Base-by-base conservation (phyloP, 352 stramenopile species). In the Pythium brachiatum region DNA sequence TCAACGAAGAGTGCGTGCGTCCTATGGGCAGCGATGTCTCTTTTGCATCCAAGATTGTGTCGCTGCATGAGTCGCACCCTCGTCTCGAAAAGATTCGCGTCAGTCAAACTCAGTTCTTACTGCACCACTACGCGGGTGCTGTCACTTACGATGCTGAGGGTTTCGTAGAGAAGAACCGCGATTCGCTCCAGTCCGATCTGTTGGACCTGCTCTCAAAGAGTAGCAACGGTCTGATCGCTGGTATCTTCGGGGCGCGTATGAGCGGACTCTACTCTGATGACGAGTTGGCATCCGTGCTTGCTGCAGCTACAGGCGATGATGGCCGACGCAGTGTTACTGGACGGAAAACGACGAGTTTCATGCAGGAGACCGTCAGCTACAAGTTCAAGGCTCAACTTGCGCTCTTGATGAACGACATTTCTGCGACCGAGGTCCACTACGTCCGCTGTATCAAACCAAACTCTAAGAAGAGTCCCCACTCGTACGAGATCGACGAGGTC, bases 381-480 rank as follows among this genome's bases (percentile, higher is more conserved):
- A 94, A 94, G 67, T 97, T 97, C 73, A 94, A 94, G 58, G 78
- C 80, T 13, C 90, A 96, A 51, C 74, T 97, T 31, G 79, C 81
- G 46, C 64, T 91, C 41, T 68, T 97, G 29, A 95, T 96, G 81
- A 85, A 70, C 44, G 90, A 94, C 48, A 95, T 97, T 51, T 87
- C 79, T 16, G 83, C 79, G 20, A 97, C 88, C 0, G 76, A 92
- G 36, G 84, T 94, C 8, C 83, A 94, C 58, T 97, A 97, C 64
- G 84, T 97, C 26, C 89, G 90, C 15, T 97, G 88, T 66, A 96
- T 97, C 69, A 97, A 97, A 43, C 90, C 97, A 2, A 97, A 97
- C 65, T 81, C 75, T 1, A 66, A 78, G 39, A 96, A 97, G 72
- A 88, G 77, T 27, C 73, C 83, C 0, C 66, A 72, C 31, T 68